Percentiles rank a stretch among this genome's conserved stretches.
phyloP scores from a whole-genome alignment of 2,329 filamentous ascomycete species.

The Verticillium alfalfae region DNA sequence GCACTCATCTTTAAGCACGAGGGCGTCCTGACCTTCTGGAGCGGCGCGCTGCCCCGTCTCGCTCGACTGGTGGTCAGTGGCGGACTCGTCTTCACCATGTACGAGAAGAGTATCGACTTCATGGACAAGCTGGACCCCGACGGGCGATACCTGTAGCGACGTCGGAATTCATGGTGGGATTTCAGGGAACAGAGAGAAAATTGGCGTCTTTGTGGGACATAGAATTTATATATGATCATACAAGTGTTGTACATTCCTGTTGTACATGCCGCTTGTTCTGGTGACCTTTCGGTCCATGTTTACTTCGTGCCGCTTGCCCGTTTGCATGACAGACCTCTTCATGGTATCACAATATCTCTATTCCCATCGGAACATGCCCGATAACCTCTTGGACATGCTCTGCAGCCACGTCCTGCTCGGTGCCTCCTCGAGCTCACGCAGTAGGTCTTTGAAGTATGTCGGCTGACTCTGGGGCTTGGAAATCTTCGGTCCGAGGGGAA shows the following conservation, averaged over 20 bases:
- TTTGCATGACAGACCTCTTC: not conserved
- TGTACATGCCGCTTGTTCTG: constrained; percentile 2
- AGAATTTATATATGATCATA: constrained; percentile 8
- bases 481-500: constrained; percentile 42
- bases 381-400: constrained; percentile 46
- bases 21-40: constrained; percentile 88
- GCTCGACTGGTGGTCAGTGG: constrained; percentile 84
- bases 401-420: constrained; percentile 51
- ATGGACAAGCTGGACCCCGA: constrained; percentile 78
- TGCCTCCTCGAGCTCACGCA: constrained; percentile 58
- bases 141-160: constrained; percentile 66
- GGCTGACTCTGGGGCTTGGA: constrained; percentile 58
- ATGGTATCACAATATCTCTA: not conserved
- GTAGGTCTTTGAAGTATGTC: constrained; percentile 55
- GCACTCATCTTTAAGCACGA: constrained; percentile 82
- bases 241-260: constrained; percentile 11
- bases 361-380: constrained; percentile 48
- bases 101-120: constrained; percentile 92
- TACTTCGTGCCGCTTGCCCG: not conserved
- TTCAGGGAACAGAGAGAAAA: constrained; percentile 1
- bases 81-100: constrained; percentile 97
- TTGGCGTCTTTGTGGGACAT: constrained; percentile 7
- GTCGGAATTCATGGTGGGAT: not conserved
- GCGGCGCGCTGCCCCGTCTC: constrained; percentile 80
- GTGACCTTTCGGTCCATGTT: not conserved